Evolutionary conservation across 2,329 filamentous ascomycete species (phyloP), one percentile per base, ranked within the genome.

Genomic region (Thielaviopsis cerberus): DNA sequence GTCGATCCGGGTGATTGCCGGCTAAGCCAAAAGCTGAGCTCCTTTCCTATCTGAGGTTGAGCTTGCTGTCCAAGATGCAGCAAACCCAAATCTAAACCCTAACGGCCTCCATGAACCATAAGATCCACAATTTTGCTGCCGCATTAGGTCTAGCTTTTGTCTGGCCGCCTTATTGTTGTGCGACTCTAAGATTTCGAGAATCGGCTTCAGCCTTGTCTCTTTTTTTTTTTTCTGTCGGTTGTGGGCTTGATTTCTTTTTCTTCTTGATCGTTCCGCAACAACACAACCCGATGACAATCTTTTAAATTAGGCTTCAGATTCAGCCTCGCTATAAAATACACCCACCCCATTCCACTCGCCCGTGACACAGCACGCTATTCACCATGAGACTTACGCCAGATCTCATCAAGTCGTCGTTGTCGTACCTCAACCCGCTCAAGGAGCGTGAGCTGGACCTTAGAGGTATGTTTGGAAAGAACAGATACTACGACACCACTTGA

Each of bases 401-500:
- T 72, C 83, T 97, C 68, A 94, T 98, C 74, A 82, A 88, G 73
- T 83, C 82, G 72, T 95, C 92, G 69, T 85, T 95, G 65, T 96
- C 91, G 71, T 98, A 96, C 79, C 86, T 97, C 74, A 98, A 97
- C 74, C 90, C 91, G 70, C 81, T 98, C 72, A 94, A 92, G 76
- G 92, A 98, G 80, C 88, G 92, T 73, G 92, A 98, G 81, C 82
- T 98, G 71, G 90, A 97, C 78, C 88, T 98, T 67, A 84, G 92
- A 95, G 92, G 92, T 97, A 86, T 82, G 89, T 79, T 73, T 73
- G 86, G 86, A 88, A 94, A 88, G 88, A 83, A 78, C 87, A 91
- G 89, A 92, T 94, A 82, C 88, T 95, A 87, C 87, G 89, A 61
- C 87, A 89, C 82, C 81, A 61, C 66, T 69, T 69, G 67, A 69